Evolutionary conservation across 495 filamentous ascomycete species (phyloP).

Genomic region (Hyphodiscus hymeniophilus): DNA sequence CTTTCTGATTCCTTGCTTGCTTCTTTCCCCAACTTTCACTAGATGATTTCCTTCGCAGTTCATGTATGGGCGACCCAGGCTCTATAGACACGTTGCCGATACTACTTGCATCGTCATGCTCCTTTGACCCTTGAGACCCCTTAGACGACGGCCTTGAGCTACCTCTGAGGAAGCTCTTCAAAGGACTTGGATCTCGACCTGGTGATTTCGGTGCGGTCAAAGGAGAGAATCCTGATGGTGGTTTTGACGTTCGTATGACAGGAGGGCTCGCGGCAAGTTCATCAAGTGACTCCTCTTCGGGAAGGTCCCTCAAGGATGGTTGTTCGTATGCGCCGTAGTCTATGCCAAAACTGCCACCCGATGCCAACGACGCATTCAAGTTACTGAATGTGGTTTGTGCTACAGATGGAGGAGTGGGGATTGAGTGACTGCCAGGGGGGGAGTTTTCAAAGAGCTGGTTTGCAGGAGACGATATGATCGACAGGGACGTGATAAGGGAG

Average conservation of each 20-base stretch:
- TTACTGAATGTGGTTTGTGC: constrained; percentile 12
- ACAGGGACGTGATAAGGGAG: constrained; percentile 85
- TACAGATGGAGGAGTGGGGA: constrained; percentile 18
- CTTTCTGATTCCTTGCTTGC: constrained; percentile 37
- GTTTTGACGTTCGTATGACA: constrained; percentile 78
- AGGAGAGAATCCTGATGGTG: constrained; percentile 62
- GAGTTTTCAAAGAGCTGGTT: constrained; percentile 64
- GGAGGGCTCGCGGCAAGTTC: constrained; percentile 67
- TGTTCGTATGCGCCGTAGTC: constrained; percentile 55
- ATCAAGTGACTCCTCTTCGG: constrained; percentile 51
- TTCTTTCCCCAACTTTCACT: constrained; percentile 47
- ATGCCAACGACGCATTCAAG: constrained; percentile 19
- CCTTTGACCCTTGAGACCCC: constrained; percentile 37
- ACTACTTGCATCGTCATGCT: constrained; percentile 44
- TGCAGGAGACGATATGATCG: constrained; percentile 71
- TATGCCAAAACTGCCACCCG: constrained; percentile 56
- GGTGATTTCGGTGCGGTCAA: constrained; percentile 57
- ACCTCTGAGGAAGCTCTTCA: constrained; percentile 30
- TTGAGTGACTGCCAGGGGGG: constrained; percentile 22
- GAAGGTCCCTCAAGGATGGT: constrained; percentile 43
- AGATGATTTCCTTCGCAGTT: constrained; percentile 36
- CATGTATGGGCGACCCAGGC: constrained; percentile 34
- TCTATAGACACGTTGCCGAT: constrained; percentile 53
- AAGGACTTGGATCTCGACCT: constrained; percentile 25
- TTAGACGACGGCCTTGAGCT: constrained; percentile 43